Conservation (phyloP, 1,284 basidiomycete species). For the Fomitopsis pinicola region DNA sequence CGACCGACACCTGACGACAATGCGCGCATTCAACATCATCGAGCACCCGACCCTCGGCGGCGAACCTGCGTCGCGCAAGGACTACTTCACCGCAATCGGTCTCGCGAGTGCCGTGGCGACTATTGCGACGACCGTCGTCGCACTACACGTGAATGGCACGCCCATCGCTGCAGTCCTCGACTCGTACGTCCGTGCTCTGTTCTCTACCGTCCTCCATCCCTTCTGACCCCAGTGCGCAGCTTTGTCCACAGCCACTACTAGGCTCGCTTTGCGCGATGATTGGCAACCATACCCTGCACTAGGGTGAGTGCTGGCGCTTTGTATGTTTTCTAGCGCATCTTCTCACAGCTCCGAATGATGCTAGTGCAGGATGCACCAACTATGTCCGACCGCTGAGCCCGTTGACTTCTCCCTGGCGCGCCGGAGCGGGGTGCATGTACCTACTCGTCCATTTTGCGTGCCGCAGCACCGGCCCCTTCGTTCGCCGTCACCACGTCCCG, state of each 20-base stretch:
- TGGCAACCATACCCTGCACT: not conserved
- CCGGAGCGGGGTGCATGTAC: too few relatives aligned
- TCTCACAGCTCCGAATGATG: not conserved
- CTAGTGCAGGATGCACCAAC: not conserved
- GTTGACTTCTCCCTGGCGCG: too few relatives aligned
- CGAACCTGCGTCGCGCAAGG: slow-evolving; percentile 1
- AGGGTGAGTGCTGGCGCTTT: not conserved
- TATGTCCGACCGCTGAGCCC: not conserved
- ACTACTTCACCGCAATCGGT: slow-evolving; percentile 2
- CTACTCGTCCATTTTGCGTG: too few relatives aligned
- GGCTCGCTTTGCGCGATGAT: not conserved
- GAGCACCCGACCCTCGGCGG: slow-evolving; percentile 5
- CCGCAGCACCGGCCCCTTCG: too few relatives aligned
- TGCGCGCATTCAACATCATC: slow-evolving; percentile 8
- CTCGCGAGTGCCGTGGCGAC: slow-evolving; percentile 1
- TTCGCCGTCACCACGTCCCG: too few relatives aligned
- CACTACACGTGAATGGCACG: not conserved
- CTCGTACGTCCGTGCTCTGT: slow-evolving; percentile 5
- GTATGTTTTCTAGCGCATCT: not conserved
- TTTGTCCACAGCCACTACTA: not conserved
- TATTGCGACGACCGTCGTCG: slow-evolving; percentile 4
- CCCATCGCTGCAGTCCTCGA: slow-evolving; percentile 2
- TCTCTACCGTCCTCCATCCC: not conserved
- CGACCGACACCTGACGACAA: not conserved
- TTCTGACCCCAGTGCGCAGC: not conserved